These are phyloP conservation scores for Melaleuca alternifolia DNA, from an alignment of 345 rosid species.

Conservation along the genomic window DNA sequence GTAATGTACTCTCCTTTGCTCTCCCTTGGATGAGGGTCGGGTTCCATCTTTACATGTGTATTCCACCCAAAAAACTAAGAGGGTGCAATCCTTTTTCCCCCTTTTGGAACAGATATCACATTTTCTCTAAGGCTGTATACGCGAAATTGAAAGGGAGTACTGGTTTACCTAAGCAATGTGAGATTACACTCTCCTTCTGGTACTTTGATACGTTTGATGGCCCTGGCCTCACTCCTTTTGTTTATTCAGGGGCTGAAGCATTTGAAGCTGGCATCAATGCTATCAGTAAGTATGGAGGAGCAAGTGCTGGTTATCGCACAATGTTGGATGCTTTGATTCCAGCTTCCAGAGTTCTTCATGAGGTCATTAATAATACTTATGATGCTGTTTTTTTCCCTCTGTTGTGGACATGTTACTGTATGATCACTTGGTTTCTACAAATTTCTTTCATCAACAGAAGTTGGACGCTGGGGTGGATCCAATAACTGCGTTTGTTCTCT, in stretches of 20 bases:
- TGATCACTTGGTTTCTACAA: neutral
- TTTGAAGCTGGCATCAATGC: constrained; percentile 72
- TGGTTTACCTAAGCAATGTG: constrained; percentile 61
- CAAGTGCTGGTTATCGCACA: constrained; percentile 77
- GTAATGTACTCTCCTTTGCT: constrained; percentile 17
- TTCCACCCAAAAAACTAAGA: neutral
- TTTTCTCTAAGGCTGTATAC: constrained; percentile 81
- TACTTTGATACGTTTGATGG: neutral
- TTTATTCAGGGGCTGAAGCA: constrained; percentile 71
- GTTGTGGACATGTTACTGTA: neutral
- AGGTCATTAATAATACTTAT: constrained; percentile 29
- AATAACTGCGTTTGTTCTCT: constrained; percentile 45
- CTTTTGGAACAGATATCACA: constrained; percentile 42
- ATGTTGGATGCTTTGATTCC: constrained; percentile 90
- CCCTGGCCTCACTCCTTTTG: constrained; percentile 5
- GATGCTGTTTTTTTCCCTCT: neutral
- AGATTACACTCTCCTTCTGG: constrained; percentile 15
- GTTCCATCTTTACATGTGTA: neutral
- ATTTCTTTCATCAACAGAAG: constrained; percentile 33
- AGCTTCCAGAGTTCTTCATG: constrained; percentile 68
- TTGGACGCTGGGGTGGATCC: constrained; percentile 63
- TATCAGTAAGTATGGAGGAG: constrained; percentile 91
- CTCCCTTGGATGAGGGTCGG: neutral
- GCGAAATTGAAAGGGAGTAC: constrained; percentile 48
- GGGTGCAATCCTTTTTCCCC: neutral